These are phyloP conservation scores for Clathrospora elynae DNA, from an alignment of 2,329 filamentous ascomycete species.

Conservation along the genomic window DNA sequence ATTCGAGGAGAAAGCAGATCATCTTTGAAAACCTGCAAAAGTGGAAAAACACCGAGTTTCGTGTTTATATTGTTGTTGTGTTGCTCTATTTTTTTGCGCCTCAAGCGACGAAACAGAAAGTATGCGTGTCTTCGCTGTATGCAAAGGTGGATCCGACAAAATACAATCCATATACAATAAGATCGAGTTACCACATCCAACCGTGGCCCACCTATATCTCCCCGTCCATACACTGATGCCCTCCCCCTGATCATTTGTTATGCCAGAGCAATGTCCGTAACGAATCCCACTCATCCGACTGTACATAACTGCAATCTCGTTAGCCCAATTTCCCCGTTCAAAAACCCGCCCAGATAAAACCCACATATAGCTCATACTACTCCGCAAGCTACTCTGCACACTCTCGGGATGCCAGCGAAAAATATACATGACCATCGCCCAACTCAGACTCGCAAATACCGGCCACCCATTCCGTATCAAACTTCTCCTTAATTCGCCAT, in stretches of 20 bases:
- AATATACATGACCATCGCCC: slow-evolving; percentile 93
- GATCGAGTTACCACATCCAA: too few species aligned
- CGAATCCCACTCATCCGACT: slow-evolving; percentile 88
- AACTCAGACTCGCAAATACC: slow-evolving; percentile 85
- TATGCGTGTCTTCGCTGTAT: too few species aligned
- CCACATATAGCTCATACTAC: slow-evolving; percentile 98
- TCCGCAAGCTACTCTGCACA: slow-evolving; percentile 86
- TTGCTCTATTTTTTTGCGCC: too few species aligned
- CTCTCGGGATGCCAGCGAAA: slow-evolving; percentile 92
- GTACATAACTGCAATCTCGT: slow-evolving; percentile 62
- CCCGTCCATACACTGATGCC: neutral
- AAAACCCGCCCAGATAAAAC: slow-evolving; percentile 37
- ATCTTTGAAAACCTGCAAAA: too few species aligned
- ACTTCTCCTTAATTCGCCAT: slow-evolving; percentile 46
- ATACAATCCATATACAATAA: too few species aligned
- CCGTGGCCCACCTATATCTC: too few species aligned
- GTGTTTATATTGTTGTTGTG: too few species aligned
- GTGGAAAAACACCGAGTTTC: too few species aligned
- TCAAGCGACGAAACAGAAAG: too few species aligned
- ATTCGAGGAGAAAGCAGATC: too few species aligned
- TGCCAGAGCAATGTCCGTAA: slow-evolving; percentile 84
- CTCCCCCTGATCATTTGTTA: slow-evolving; percentile 62
- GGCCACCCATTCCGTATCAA: slow-evolving; percentile 76
- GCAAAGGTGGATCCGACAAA: too few species aligned
- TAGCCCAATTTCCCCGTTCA: slow-evolving; percentile 9